These are phyloP conservation scores for Phytomonas sp. DNA, from an alignment of 208 protist species.

Conservation along the genomic window DNA sequence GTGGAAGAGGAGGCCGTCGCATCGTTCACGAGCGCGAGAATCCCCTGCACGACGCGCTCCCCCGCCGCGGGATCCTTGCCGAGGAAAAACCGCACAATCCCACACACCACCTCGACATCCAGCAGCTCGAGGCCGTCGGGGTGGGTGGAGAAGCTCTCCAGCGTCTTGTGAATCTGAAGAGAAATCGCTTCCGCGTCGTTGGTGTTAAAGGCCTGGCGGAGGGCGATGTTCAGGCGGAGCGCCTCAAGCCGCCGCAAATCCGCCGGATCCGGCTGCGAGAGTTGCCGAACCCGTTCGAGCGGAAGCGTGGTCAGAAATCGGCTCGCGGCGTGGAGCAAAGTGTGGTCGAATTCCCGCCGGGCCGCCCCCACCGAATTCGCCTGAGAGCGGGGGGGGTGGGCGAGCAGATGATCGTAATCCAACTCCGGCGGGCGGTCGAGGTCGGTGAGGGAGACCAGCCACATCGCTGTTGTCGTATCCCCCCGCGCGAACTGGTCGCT, in stretches of 20 bases:
- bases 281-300: slow-evolving; percentile 30
- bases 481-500: slow-evolving; percentile 14
- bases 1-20: slow-evolving; percentile 14
- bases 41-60: slow-evolving; percentile 51
- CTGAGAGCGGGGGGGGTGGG: slow-evolving; percentile 14
- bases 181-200: slow-evolving; percentile 39
- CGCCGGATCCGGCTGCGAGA: slow-evolving; percentile 30
- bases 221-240: slow-evolving; percentile 60
- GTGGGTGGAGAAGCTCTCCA: slow-evolving; percentile 58
- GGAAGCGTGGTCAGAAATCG: slow-evolving; percentile 43
- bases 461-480: slow-evolving; percentile 14
- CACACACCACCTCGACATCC: slow-evolving; percentile 55
- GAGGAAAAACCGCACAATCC: slow-evolving; percentile 49
- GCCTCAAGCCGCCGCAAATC: slow-evolving; percentile 59
- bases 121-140: slow-evolving; percentile 68
- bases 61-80: slow-evolving; percentile 44
- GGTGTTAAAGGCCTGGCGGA: slow-evolving; percentile 47
- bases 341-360: slow-evolving; percentile 26
- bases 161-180: slow-evolving; percentile 27
- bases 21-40: slow-evolving; percentile 38
- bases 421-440: background rate
- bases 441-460: too few species aligned
- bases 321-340: slow-evolving; percentile 31
- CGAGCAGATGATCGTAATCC: slow-evolving; percentile 6
- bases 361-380: too few species aligned